Percentiles rank a stretch among this genome's conserved stretches.
Conservation (phyloP, 805 yeast species). For the Kazachstania africana region DNA sequence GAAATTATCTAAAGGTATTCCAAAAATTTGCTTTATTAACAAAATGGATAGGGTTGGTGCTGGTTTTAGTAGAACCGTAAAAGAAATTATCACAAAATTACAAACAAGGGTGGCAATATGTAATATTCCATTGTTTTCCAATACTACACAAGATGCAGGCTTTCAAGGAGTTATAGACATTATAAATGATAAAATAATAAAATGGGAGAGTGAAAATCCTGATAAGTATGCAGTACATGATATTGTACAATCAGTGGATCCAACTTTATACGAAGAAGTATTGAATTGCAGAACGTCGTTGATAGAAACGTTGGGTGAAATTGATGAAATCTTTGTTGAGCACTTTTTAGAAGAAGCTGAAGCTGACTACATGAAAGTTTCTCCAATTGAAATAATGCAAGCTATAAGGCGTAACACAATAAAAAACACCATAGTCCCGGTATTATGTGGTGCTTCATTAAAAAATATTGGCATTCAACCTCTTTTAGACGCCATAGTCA, state of each 20-base stretch:
- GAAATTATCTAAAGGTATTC: conserved; percentile 74
- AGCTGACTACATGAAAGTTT: conserved; percentile 53
- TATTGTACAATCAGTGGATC: conserved; percentile 31
- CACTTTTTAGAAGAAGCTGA: conserved; percentile 61
- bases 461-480: conserved; percentile 93
- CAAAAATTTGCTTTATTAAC: conserved; percentile 71
- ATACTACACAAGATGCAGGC: conserved; percentile 16
- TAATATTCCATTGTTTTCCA: conserved; percentile 63
- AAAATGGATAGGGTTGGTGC: conserved; percentile 97
- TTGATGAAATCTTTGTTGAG: conserved; percentile 68
- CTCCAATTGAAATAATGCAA: conserved; percentile 37
- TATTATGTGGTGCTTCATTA: conserved; percentile 88
- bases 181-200: conserved; percentile 36
- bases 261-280: conserved; percentile 36
- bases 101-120: conserved; percentile 62
- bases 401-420: conserved; percentile 60
- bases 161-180: conserved; percentile 53
- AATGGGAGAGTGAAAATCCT: conserved; percentile 32
- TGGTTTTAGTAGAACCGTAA: conserved; percentile 81
- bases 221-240: conserved; percentile 33
- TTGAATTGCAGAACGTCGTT: conserved; percentile 55
- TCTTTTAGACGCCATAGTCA: conserved; percentile 67
- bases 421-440: conserved; percentile 51
- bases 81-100: conserved; percentile 66
- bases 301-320: conserved; percentile 74